Evolutionary conservation across 2,329 filamentous ascomycete genomes (phyloP), one percentile per base, ranked within the genome.

Genomic region (Huntiella savannae): DNA sequence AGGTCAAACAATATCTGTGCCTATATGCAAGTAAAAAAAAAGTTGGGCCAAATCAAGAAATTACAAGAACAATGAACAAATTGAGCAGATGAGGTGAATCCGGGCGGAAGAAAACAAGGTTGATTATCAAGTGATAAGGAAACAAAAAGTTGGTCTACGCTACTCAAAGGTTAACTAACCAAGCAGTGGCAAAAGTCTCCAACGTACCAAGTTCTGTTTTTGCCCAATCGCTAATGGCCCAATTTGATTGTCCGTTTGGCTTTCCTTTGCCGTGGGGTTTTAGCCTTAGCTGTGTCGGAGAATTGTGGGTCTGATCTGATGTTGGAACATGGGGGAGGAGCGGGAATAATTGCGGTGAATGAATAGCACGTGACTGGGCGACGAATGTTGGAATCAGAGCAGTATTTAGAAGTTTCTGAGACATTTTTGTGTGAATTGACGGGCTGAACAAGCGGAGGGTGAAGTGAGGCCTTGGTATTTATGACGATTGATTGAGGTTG

Each of bases 251-350:
- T 37, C 17, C 12, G 17, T 46, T 45, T 28, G 22, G 22, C 22
- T 10, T 28, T 28, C 22, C 22, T 10, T 28, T 5, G 3, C 22
- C 22, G 7, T 28, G 22, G 22, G 22, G 22, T 28, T 28, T 28
- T 28, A 28, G 22, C 22, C 22, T 28, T 28, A 28, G 22, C 22
- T 28, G 22, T 34, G 45, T 47, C 38, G 34, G 33, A 28, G 32
- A 48, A 22, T 41, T 40, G n/a, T 46, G 38, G 43, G 43, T 13
- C 19, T 40, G 33, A 28, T 28, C 22, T 28, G 22, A 28, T 28
- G 22, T 28, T 28, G 22, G 22, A 28, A 5, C 22, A 28, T 28
- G 22, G 22, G 22, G 22, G 22, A 28, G 22, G 22, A 28, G 22
- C 22, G 22, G 22, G 22, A 28, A 5, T 10, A 28, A 8, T 28